These are phyloP conservation scores for Polyporus arcularius DNA, from an alignment of 768 basidiomycete species.

Conservation along the genomic window DNA sequence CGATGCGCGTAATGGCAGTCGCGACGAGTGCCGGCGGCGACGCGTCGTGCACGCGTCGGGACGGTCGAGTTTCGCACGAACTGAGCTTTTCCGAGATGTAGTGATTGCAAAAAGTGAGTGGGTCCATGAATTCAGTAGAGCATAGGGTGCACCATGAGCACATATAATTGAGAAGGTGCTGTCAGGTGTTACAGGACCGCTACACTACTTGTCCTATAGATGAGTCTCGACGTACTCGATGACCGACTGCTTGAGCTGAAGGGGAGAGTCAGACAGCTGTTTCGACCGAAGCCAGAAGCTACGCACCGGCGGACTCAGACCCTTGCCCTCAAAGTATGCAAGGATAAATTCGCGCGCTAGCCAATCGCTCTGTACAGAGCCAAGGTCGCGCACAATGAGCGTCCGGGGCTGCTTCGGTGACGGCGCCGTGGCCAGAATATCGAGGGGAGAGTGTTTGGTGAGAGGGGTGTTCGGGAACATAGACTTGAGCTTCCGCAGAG, in stretches of 20 bases:
- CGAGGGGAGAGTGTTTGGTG: conserved; percentile 65
- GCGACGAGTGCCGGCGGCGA: background rate
- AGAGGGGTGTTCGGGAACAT: conserved; percentile 74
- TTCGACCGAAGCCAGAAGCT: background rate
- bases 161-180: background rate
- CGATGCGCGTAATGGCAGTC: background rate
- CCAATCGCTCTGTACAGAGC: conserved; percentile 72
- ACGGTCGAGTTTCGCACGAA: background rate
- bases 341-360: conserved; percentile 71
- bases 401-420: conserved; percentile 48
- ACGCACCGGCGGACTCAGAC: conserved; percentile 72
- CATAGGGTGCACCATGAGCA: no score
- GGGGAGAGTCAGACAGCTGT: background rate
- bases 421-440: conserved; percentile 67
- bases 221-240: conserved; percentile 33
- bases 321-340: conserved; percentile 72
- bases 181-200: background rate
- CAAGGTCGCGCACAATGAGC: conserved; percentile 71
- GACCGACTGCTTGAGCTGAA: conserved; percentile 54
- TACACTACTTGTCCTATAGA: background rate
- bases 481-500: conserved; percentile 72
- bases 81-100: background rate
- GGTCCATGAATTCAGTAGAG: no score
- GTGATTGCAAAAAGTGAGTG: no score
- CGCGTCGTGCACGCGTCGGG: background rate